Base-by-base conservation (phyloP, 495 filamentous ascomycete genomes). In the Annulohypoxylon bovei region DNA sequence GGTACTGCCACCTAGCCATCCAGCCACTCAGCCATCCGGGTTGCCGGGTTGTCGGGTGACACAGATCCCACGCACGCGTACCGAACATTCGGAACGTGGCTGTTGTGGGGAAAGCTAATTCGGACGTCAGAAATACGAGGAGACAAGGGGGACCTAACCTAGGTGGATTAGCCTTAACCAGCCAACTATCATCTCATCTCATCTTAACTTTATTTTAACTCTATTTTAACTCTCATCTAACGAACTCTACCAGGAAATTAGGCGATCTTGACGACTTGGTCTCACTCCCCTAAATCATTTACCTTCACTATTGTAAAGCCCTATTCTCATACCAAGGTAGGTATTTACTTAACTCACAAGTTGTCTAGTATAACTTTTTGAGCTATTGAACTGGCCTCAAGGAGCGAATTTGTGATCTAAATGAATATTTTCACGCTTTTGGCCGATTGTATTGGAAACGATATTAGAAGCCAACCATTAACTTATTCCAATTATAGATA, bases 31-130 rank as follows among this genome's bases (percentile, higher is more conserved):
- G 7, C 63, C 33, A 59, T 32, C 46, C 46, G 14, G 55, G 20
- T 33, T 50, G 4, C 55, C n/a, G 11, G 54, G 42, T 18, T 23
- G 14, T 25, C 47, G 18, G 46, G 46, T 50, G n/a, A 16, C 28
- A 50, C 27, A 23, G 46, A 53, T 60, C 46, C 37, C 11, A 39
- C n/a, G 8, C 25, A 25, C 32, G 7, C 11, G 39, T 46, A 30
- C 50, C 39, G 39, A 49, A 20, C 6, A 9, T 37, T 56, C 32
- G 49, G 65, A 25, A 63, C 33, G 39, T 32, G 58, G 57, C 39
- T 16, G n/a, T 16, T n/a, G 12, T 42, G 37, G 65, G 47, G 25
- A 30, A 62, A 62, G 58, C 30, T 68, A 44, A 35, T 6, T 30
- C 20, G 0, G 30, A 62, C 37, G 37, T 46, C 44, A 18, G 23